Evolutionary conservation across 2,329 filamentous ascomycete genomes (phyloP), one percentile per base, ranked within the genome.

Genomic region (Fusarium sp.): DNA sequence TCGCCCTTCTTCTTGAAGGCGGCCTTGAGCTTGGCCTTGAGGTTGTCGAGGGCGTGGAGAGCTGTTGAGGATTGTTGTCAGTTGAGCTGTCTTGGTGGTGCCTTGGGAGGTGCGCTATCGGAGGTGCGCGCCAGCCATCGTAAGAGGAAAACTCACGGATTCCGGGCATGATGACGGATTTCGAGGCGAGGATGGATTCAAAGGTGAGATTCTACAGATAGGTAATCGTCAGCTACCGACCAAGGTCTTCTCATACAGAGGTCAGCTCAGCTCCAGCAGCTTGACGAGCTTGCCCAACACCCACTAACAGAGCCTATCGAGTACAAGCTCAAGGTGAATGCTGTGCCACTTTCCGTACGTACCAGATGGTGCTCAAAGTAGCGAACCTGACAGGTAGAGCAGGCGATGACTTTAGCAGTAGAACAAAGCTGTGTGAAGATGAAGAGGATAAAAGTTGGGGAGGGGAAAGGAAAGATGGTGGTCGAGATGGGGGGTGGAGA

Each of bases 21-120:
- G 72, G 83, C 82, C 85, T 86, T 87, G 79, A 90, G 79, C 86
- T 89, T 89, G 78, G 81, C 83, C 86, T 87, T 89, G 75, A 90
- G 75, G 82, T 89, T 89, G 79, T 87, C 86, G 70, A 90, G 82
- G 37, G 87, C 86, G 72, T 85, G 82, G 59, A 84, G 80, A 64
- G 88, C 88, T 89, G 72, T 29, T 88, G 73, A 35, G n/a, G 3
- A 57, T 13, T 37, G 7, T 31, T 50, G 42, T 73, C 42, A 75
- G 70, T 50, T 42, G 20, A 27, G 29, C 14, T 27, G 47, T 16
- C 22, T 34, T 31, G 35, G n/a, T 54, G 20, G 18, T 34, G 31
- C n/a, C 18, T 24, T 27, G 50, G 14, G 27, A 47, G 31, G 34
- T 16, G 45, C 7, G 20, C 22, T 35, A 9, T 57, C 18, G 35